Percentiles rank a stretch among this genome's conserved stretches.
Evolutionary conservation across 192 early-diverging fungal species (phyloP).

Genomic region (Chytriomyces confervae): DNA sequence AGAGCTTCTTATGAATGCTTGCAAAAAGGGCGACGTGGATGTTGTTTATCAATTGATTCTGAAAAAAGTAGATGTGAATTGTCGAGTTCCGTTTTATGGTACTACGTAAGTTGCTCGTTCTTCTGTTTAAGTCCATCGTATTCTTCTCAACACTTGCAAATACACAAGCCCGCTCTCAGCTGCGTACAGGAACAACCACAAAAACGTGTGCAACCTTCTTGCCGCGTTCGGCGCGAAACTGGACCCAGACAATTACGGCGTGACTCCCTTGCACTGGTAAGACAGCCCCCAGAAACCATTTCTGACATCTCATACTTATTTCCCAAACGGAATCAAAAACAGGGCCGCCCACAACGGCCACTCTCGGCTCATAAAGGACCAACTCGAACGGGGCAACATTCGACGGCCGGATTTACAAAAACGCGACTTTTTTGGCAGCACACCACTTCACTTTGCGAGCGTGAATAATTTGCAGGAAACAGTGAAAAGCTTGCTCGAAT

Average conservation of each 20-base stretch:
- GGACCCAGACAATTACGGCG: constrained; percentile 44
- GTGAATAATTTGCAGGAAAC: constrained; percentile 34
- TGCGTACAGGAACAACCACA: constrained; percentile 40
- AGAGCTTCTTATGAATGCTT: constrained; percentile 36
- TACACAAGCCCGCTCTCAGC: constrained; percentile 35
- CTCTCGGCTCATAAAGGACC: constrained; percentile 26
- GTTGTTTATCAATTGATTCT: constrained; percentile 38
- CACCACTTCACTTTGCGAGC: constrained; percentile 50
- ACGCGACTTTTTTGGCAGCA: constrained; percentile 45
- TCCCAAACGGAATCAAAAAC: neutral
- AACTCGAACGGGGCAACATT: constrained; percentile 36
- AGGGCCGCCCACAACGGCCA: constrained; percentile 45
- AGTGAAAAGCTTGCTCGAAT: constrained; percentile 36
- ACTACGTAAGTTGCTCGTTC: constrained; percentile 28
- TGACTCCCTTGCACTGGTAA: constrained; percentile 46
- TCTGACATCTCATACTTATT: neutral
- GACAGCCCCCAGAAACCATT: neutral
- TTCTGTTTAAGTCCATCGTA: neutral
- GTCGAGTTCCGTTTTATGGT: constrained; percentile 38
- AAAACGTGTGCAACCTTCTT: constrained; percentile 32
- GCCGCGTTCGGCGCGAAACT: constrained; percentile 45
- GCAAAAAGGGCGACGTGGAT: constrained; percentile 39
- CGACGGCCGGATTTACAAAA: constrained; percentile 31
- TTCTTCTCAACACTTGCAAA: neutral
- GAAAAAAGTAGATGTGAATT: constrained; percentile 44